A percentile compares a stretch with the other conserved stretches of the same genome.
Conservation (phyloP, 2,329 filamentous ascomycete species). For the Pestalotiopsis sp. region DNA sequence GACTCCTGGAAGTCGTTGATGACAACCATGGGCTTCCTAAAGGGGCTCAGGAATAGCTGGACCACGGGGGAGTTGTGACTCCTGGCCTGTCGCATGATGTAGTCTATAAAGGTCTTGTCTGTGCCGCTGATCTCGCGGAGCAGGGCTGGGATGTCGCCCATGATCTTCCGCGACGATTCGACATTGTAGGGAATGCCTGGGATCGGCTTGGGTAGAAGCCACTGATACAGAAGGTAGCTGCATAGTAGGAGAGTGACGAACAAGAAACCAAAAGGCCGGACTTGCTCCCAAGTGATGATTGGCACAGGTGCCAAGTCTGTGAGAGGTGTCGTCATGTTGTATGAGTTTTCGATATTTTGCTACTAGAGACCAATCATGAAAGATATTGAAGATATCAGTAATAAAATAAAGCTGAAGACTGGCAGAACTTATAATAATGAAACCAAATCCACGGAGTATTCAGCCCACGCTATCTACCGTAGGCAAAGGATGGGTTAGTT, state of each 20-base stretch:
- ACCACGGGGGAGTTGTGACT: conserved; percentile 26
- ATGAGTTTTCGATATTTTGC: background rate
- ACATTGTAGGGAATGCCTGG: conserved; percentile 21
- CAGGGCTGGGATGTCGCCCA: conserved; percentile 17
- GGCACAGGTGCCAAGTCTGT: background rate
- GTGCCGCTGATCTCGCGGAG: background rate
- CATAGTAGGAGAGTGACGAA: background rate
- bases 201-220: conserved; percentile 21
- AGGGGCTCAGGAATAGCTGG: conserved; percentile 38
- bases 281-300: background rate
- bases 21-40: conserved; percentile 33
- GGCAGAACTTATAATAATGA: background rate
- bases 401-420: background rate
- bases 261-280: conserved; percentile 1
- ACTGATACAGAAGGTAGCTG: conserved; percentile 24
- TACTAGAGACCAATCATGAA: background rate
- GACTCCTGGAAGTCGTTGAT: conserved; percentile 35
- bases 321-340: background rate
- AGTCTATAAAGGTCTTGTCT: conserved; percentile 13
- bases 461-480: background rate
- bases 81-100: conserved; percentile 11
- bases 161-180: conserved; percentile 14
- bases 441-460: background rate
- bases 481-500: background rate
- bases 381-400: background rate